Evolutionary conservation across 148 eudicot genomes (phyloP), one percentile per base, ranked within the genome.

Genomic region (Hydrangea macrophylla): DNA sequence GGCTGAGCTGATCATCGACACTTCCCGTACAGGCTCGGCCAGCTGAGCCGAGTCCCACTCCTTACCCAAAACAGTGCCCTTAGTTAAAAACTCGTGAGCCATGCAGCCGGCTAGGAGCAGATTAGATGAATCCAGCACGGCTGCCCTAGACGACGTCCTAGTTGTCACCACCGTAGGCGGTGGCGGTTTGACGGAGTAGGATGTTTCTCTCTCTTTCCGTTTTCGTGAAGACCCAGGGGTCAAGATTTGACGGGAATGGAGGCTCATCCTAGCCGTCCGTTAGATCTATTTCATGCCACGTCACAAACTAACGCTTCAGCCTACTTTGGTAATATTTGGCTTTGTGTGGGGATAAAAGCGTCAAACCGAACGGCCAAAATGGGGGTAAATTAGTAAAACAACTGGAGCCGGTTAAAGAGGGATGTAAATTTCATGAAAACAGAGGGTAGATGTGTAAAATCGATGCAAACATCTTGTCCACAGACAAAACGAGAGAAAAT

Each of bases 41-140:
- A n/a, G n/a, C n/a, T 84, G 83, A 11, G 84, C 84, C 50, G 88
- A 84, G 55, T 90, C 93, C 65, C 84, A 83, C 50, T 58, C 83
- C 75, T 85, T 77, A 25, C 96, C 96, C 6, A 90, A 51, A 25
- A 90, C 71, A 1, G 96, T 90, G 0, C 96, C 93, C 36, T 68
- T 78, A 7, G 90, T 78, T 10, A 90, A 37, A 51, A 85, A 90
- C 74, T 90, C 96, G 24, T 82, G 31, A 20, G 96, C 96, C 93
- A 90, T 77, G 80, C 79, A 90, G 2, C 96, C 96, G 39, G 96
- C 96, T 45, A 90, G 50, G 26, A 90, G 65, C 80, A 71, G 79
- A 69, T 82, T 89, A 9, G 95, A 80, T 0, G 70, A 24, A 9
- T 13, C 61, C 67, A 75, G 81, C 55, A 76, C 85, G 9, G 64